Evolutionary conservation across 352 stramenopile species (phyloP).

Genomic region (Globisporangium paddicum): DNA sequence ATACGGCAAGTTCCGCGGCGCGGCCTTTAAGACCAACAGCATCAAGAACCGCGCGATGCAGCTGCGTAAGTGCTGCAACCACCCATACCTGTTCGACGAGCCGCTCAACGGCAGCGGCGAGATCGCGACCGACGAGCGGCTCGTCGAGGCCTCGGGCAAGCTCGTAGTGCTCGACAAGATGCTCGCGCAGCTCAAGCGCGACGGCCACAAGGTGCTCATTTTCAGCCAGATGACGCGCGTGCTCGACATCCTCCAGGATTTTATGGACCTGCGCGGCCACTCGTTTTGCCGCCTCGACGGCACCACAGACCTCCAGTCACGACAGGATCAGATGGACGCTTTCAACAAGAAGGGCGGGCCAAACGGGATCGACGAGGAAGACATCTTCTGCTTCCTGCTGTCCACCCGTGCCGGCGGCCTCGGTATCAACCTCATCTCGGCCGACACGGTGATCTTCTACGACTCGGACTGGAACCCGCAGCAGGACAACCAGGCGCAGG

Average conservation of each 20-base stretch:
- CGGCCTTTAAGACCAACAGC: slow-evolving; percentile 45
- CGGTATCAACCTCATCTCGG: slow-evolving; percentile 96
- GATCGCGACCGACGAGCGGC: slow-evolving; percentile 72
- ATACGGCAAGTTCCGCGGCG: slow-evolving; percentile 56
- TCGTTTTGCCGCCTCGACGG: slow-evolving; percentile 97
- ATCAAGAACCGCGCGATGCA: slow-evolving; percentile 79
- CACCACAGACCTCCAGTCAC: slow-evolving; percentile 87
- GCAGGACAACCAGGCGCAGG: slow-evolving; percentile 92
- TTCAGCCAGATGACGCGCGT: slow-evolving; percentile 99
- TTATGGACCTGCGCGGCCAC: slow-evolving; percentile 82
- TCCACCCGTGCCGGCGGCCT: slow-evolving; percentile 94
- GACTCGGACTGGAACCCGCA: slow-evolving; percentile 99
- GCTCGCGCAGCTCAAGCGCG: slow-evolving; percentile 90
- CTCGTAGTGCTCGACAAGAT: slow-evolving; percentile 98
- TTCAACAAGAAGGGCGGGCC: slow-evolving; percentile 88
- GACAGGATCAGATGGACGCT: slow-evolving; percentile 96
- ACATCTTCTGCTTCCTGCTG: slow-evolving; percentile 80
- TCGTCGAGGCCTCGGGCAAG: slow-evolving; percentile 96
- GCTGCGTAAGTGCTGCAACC: slow-evolving; percentile 85
- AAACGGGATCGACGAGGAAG: slow-evolving; percentile 27
- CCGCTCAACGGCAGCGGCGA: slow-evolving; percentile 46
- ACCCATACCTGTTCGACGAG: slow-evolving; percentile 88
- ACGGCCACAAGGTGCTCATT: slow-evolving; percentile 97
- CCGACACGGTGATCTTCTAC: slow-evolving; percentile 97
- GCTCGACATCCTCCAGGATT: slow-evolving; percentile 98